Percentiles rank a stretch among this genome's conserved stretches.
Evolutionary conservation across 345 rosid species (phyloP).

Genomic region (Erysimum cheiranthoides): DNA sequence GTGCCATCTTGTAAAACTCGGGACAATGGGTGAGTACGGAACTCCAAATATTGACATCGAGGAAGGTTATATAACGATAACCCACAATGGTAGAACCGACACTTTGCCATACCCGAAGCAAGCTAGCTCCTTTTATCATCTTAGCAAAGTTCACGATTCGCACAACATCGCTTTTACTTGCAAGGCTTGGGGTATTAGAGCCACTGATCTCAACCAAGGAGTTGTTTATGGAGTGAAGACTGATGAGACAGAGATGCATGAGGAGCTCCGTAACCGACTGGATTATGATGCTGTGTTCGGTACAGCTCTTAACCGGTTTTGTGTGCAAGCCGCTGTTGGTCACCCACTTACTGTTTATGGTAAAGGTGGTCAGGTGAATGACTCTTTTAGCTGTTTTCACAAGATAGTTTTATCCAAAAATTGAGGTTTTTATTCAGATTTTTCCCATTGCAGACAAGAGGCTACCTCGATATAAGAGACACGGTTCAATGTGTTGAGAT

Average conservation of each 20-base stretch:
- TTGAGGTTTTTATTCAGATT: not conserved
- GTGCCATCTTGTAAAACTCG: conserved; percentile 94
- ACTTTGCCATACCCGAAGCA: conserved; percentile 97
- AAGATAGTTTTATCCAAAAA: not conserved
- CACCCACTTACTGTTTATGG: conserved; percentile 98
- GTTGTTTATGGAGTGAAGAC: conserved; percentile 96
- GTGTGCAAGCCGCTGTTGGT: conserved; percentile 96
- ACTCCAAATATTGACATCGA: conserved; percentile 99
- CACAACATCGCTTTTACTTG: conserved; percentile 97
- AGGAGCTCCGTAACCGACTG: conserved; percentile 75
- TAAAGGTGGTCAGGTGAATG: conserved; percentile 94
- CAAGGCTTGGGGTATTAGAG: conserved; percentile 99
- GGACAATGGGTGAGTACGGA: conserved; percentile 99
- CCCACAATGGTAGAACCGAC: conserved; percentile 91
- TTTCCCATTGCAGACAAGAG: conserved; percentile 74
- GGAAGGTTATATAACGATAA: conserved; percentile 94
- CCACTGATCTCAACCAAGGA: conserved; percentile 97
- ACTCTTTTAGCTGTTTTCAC: conserved; percentile 12
- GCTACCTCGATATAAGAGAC: conserved; percentile 97
- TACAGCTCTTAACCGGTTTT: conserved; percentile 92
- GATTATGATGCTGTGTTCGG: conserved; percentile 98
- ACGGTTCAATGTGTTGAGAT: conserved; percentile 95
- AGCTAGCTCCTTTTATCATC: conserved; percentile 98
- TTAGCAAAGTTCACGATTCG: conserved; percentile 98
- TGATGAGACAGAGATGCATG: conserved; percentile 92